Evolutionary conservation across 2,329 filamentous ascomycete species (phyloP).

Genomic region (Niveomyces coronatus): DNA sequence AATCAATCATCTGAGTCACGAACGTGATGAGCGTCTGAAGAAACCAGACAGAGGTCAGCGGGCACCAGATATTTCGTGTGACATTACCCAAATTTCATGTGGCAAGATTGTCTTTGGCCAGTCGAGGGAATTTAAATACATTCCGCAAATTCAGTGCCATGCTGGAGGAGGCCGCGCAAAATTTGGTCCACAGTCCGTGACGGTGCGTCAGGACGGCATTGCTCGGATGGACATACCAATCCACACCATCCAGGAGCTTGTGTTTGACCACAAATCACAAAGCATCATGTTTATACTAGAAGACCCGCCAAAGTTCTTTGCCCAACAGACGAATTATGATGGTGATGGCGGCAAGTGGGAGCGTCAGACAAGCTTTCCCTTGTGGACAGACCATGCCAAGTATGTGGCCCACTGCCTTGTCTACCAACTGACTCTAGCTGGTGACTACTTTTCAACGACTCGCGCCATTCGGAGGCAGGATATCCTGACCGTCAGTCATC

Average conservation of each 20-base stretch:
- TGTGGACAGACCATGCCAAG: constrained; percentile 19
- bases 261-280: constrained; percentile 24
- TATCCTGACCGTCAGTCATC: constrained; percentile 16
- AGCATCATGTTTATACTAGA: constrained; percentile 40
- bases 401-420: constrained; percentile 33
- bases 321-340: constrained; percentile 7
- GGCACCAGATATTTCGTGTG: background rate
- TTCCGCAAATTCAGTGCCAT: constrained; percentile 29
- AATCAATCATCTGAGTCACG: constrained; percentile 19
- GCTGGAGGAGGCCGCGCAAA: constrained; percentile 21
- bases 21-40: constrained; percentile 8
- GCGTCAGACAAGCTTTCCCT: constrained; percentile 20
- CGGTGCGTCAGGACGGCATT: constrained; percentile 23
- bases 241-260: constrained; percentile 34
- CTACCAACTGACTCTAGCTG: constrained; percentile 27
- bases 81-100: constrained; percentile 17
- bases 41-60: constrained; percentile 1
- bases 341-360: constrained; percentile 12
- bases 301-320: constrained; percentile 41
- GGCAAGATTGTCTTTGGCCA: constrained; percentile 34
- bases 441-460: constrained; percentile 16
- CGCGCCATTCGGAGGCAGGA: constrained; percentile 16
- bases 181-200: constrained; percentile 33
- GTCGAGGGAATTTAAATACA: constrained; percentile 28
- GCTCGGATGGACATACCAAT: constrained; percentile 4